Base-by-base conservation (phyloP, 2,329 filamentous ascomycete genomes). In the Colletotrichum paranaense region DNA sequence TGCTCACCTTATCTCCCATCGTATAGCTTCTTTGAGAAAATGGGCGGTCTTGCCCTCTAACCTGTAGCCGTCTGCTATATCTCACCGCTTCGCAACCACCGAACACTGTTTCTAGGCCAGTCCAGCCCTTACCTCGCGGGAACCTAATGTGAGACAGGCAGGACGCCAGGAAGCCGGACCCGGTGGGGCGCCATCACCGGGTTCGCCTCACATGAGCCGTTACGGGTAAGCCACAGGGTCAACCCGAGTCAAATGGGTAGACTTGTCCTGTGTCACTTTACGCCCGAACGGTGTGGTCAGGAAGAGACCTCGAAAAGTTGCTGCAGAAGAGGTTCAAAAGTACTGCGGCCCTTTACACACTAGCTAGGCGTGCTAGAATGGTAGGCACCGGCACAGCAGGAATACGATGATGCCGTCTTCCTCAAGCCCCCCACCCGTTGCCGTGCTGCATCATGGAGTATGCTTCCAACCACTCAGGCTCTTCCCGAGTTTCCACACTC, bases 401-500 rank as follows among this genome's bases (percentile, higher is more conserved):
- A 67, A 60, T 71, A 55, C 68, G 63, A 71, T 35, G 42, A 19
- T 38, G 26, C 30, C 28, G 22, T 42, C 56, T 30, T 55, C 11
- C 14, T 42, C 38, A 19, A 42, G 0, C 28, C 56, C 28, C 56
- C 42, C 64, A 60, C 56, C 56, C 38, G 42, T 19, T 53, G 55
- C 55, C 22, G 38, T 32, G 35, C 53, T 66, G 35, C 35, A 24
- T 49, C 26, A 66, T 32, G 52, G 12, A 26, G 52, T 24, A 35
- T 24, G 22, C 30, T n/a, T 16, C 53, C 64, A 35, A 11, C 24
- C 7, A 28, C 14, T 35, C 24, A 24, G 24, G 35, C 32, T 24
- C 57, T 32, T 59, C 26, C 19, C 24, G 24, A 3, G n/a, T 32
- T 56, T 8, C 62, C 14, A 16, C 22, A 22, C 5, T 24, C 24